A percentile compares a stretch with the other conserved stretches of the same genome.
Evolutionary conservation across 169 alveolate genomes (phyloP).

Genomic region (Cryptosporidium parvum): DNA sequence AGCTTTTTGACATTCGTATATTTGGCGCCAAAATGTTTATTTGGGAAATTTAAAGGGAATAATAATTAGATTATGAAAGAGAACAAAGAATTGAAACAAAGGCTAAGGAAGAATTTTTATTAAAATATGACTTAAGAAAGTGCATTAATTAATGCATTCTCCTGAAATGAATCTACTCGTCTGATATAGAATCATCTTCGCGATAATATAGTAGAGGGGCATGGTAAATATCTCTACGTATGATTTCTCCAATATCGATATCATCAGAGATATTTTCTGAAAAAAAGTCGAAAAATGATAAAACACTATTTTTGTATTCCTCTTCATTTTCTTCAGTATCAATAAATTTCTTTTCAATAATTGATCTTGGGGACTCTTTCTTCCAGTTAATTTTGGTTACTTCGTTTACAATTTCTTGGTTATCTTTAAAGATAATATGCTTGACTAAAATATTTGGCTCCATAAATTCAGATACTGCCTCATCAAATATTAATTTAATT

Average conservation of each 20-base stretch:
- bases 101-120: neutral
- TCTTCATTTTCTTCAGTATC: constrained; percentile 67
- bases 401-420: constrained; percentile 87
- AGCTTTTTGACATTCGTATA: neutral
- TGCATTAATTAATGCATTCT: no score
- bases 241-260: constrained; percentile 88
- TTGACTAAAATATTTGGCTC: constrained; percentile 87
- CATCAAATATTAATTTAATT: constrained; percentile 85
- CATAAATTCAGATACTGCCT: constrained; percentile 87
- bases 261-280: constrained; percentile 80
- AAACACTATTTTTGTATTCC: constrained; percentile 76
- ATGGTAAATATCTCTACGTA: constrained; percentile 92
- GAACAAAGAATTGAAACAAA: neutral
- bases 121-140: neutral
- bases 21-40: neutral
- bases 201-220: constrained; percentile 88
- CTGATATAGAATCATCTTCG: constrained; percentile 13
- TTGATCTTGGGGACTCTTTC: constrained; percentile 77
- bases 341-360: constrained; percentile 65
- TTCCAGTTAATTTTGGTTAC: constrained; percentile 90
- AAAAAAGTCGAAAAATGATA: constrained; percentile 84
- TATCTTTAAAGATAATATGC: constrained; percentile 86
- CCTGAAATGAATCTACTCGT: constrained; percentile 6
- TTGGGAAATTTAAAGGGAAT: neutral
- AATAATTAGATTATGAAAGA: neutral